phyloP scores from a whole-genome alignment of 2,329 filamentous ascomycete species.

The Arthrobotrys musiformis region DNA sequence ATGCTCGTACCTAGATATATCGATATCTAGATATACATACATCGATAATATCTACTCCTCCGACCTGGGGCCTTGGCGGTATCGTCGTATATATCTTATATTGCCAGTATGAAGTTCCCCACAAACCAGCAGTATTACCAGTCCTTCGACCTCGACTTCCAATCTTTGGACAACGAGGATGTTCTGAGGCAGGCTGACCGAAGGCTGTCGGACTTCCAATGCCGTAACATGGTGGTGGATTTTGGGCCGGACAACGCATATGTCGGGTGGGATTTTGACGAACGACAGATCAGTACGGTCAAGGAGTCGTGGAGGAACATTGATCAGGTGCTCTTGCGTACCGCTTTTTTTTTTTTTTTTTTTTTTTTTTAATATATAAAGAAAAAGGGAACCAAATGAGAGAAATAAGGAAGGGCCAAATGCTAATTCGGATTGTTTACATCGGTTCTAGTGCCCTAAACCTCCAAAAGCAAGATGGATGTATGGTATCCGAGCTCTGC shows the following conservation, averaged over 20 bases:
- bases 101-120: slow-evolving; percentile 2
- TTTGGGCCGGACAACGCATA: slow-evolving; percentile 42
- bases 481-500: slow-evolving; percentile 1
- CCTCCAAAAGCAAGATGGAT: slow-evolving; percentile 35
- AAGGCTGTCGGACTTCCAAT: slow-evolving; percentile 38
- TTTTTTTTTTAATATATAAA: no score
- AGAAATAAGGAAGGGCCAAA: no score
- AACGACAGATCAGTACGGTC: slow-evolving; percentile 8
- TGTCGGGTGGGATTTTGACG: slow-evolving; percentile 40
- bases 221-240: slow-evolving; percentile 50
- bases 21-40: neutral
- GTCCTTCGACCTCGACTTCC: slow-evolving; percentile 35
- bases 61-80: neutral
- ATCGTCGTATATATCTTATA: neutral
- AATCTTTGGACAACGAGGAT: slow-evolving; percentile 31
- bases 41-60: neutral
- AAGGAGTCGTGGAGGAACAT: slow-evolving; percentile 39
- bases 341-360: no score
- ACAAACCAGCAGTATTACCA: slow-evolving; percentile 29
- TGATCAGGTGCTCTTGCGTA: slow-evolving; percentile 14
- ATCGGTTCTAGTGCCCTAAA: slow-evolving; percentile 16
- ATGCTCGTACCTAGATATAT: neutral
- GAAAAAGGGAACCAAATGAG: no score
- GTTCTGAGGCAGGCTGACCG: slow-evolving; percentile 33
- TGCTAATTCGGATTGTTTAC: neutral